Conservation (phyloP, 441 rosid genomes). For the California macrophylla region DNA sequence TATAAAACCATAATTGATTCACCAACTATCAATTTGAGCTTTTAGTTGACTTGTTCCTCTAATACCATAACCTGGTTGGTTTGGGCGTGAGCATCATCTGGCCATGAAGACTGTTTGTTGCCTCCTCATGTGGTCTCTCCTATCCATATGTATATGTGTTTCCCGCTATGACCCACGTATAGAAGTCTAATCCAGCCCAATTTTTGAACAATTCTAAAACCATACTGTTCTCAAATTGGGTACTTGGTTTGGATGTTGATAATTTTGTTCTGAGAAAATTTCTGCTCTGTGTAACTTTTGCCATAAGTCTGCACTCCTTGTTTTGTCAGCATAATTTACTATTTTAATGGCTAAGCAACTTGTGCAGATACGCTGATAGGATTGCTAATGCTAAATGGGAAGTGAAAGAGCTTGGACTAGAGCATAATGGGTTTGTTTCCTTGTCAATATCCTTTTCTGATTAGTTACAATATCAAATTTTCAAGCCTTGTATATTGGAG, state of each 20-base stretch:
- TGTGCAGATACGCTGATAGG: conserved; percentile 79
- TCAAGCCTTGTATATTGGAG: background rate
- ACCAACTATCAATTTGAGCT: background rate
- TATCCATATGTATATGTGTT: background rate
- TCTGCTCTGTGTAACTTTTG: background rate
- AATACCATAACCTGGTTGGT: background rate
- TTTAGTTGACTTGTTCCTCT: background rate
- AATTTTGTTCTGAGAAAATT: background rate
- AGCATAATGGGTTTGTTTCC: conserved; percentile 88
- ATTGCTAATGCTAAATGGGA: conserved; percentile 95
- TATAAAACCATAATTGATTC: background rate
- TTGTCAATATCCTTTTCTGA: conserved; percentile 12
- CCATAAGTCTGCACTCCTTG: background rate
- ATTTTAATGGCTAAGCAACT: conserved; percentile 14
- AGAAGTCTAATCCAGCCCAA: background rate
- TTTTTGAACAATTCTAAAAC: background rate
- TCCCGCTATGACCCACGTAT: background rate
- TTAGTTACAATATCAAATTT: background rate
- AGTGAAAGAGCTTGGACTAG: conserved; percentile 88
- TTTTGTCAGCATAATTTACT: conserved; percentile 2
- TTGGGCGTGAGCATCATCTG: background rate
- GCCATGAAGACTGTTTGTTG: background rate
- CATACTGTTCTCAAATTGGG: background rate
- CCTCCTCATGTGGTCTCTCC: background rate
- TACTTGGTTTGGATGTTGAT: background rate